Conservation (phyloP, 2,329 filamentous ascomycete genomes). For the Fusarium veterinarium region DNA sequence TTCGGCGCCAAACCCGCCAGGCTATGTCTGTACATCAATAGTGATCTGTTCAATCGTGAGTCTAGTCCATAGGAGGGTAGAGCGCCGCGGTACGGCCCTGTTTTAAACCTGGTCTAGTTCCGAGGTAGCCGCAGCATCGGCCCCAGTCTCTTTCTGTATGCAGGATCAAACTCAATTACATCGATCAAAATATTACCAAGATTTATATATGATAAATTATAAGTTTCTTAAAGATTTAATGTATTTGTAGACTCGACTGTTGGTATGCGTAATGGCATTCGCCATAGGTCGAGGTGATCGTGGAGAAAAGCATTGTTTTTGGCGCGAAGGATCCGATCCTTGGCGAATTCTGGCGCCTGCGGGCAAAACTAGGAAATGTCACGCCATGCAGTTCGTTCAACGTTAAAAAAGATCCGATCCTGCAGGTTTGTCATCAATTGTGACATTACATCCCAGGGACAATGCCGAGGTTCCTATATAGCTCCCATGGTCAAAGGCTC, state of each 20-base stretch:
- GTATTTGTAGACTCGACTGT: no score
- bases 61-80: not conserved
- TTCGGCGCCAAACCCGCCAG: not conserved
- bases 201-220: not conserved
- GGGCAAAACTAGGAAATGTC: no score
- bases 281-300: no score
- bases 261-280: no score
- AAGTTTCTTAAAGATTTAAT: rapidly evolving
- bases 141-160: not conserved
- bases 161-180: not conserved
- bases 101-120: not conserved
- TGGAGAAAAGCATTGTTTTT: no score
- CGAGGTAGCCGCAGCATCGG: not conserved
- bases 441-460: no score
- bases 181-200: not conserved
- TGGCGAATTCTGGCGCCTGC: not conserved
- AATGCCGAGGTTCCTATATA: no score
- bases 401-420: no score
- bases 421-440: no score
- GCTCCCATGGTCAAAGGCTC: no score
- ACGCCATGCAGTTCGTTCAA: no score
- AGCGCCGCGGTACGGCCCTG: not conserved
- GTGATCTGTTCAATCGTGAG: not conserved
- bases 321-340: no score
- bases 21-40: not conserved